A percentile compares a stretch with the other conserved stretches of the same genome.
Conservation (phyloP, 208 protist species). For the Phytomonas sp. region DNA sequence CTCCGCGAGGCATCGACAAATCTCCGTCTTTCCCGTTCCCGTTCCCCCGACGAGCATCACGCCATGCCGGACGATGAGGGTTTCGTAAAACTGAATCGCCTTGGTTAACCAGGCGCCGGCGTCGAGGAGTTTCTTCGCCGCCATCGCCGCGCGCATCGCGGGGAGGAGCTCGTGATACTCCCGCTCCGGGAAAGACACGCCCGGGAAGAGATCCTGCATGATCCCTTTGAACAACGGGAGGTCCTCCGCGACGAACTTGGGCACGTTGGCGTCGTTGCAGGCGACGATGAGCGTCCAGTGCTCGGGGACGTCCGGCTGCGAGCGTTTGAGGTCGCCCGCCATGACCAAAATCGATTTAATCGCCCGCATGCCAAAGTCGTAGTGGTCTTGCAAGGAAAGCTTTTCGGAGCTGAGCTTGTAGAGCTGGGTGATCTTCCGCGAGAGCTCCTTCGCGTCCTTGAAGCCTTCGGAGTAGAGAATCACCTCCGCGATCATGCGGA, state of each 20-base stretch:
- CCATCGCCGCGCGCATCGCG: slow-evolving; percentile 80
- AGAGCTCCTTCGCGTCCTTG: slow-evolving; percentile 91
- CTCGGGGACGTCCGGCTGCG: slow-evolving; percentile 93
- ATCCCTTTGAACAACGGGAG: slow-evolving; percentile 97
- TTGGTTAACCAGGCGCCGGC: slow-evolving; percentile 90
- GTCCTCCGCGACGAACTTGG: slow-evolving; percentile 99
- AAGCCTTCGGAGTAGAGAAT: slow-evolving; percentile 98
- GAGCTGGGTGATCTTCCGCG: slow-evolving; percentile 96
- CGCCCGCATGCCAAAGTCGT: slow-evolving; percentile 97
- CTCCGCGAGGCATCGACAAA: slow-evolving; percentile 67
- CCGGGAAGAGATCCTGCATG: slow-evolving; percentile 98
- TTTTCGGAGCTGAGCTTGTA: slow-evolving; percentile 98
- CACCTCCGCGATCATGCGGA: slow-evolving; percentile 97
- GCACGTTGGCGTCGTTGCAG: slow-evolving; percentile 96
- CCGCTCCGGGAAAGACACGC: slow-evolving; percentile 88
- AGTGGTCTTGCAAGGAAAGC: slow-evolving; percentile 95
- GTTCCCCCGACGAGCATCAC: slow-evolving; percentile 99
- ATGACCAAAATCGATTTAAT: slow-evolving; percentile 98
- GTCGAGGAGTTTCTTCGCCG: slow-evolving; percentile 59
- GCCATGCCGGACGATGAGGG: slow-evolving; percentile 95
- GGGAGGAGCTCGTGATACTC: slow-evolving; percentile 90
- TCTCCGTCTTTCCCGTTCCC: slow-evolving; percentile 93
- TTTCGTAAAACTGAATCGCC: slow-evolving; percentile 97
- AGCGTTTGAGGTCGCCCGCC: slow-evolving; percentile 96
- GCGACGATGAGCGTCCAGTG: slow-evolving; percentile 97